phyloP scores from a whole-genome alignment of 805 yeast species.

The Metschnikowia chrysomelidarum region DNA sequence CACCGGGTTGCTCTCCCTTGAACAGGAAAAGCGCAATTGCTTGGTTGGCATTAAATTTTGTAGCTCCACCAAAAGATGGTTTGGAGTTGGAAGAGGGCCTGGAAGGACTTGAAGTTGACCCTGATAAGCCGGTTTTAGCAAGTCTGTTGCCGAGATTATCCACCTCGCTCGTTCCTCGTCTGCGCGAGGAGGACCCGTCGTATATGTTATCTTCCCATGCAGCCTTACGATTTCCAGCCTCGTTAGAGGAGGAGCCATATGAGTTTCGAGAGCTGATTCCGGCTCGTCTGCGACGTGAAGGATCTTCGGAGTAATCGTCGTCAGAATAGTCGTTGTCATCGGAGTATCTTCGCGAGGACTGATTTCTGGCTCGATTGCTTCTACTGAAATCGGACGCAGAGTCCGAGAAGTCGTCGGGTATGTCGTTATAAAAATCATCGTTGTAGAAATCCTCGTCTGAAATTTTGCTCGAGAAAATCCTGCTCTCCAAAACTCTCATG shows the following conservation, averaged over 20 bases:
- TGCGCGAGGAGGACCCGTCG: conserved; percentile 43
- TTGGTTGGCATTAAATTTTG: conserved; percentile 53
- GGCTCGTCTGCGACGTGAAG: conserved; percentile 23
- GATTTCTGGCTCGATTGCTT: conserved; percentile 18
- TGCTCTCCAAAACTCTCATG: conserved; percentile 79
- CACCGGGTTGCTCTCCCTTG: conserved; percentile 92
- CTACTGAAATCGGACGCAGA: conserved; percentile 44
- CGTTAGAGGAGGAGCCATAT: conserved; percentile 11
- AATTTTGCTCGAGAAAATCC: conserved; percentile 65
- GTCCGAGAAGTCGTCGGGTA: conserved; percentile 66
- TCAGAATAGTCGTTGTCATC: conserved; percentile 36
- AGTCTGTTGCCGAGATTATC: conserved; percentile 35
- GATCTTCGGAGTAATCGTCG: conserved; percentile 38
- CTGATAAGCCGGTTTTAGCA: conserved; percentile 29
- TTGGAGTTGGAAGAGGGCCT: conserved; percentile 41
- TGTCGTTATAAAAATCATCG: conserved; percentile 67
- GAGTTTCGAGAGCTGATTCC: conserved; percentile 21
- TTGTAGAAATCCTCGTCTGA: conserved; percentile 52
- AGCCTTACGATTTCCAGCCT: conserved; percentile 30
- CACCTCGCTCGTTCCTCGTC: conserved; percentile 32
- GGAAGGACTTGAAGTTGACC: conserved; percentile 25
- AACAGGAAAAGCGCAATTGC: conserved; percentile 90
- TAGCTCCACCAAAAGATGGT: conserved; percentile 38
- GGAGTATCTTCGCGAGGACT: conserved; percentile 26
- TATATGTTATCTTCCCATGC: conserved; percentile 88